Evolutionary conservation across 257 asterid genomes (phyloP).

Genomic region (Rauvolfia tetraphylla): DNA sequence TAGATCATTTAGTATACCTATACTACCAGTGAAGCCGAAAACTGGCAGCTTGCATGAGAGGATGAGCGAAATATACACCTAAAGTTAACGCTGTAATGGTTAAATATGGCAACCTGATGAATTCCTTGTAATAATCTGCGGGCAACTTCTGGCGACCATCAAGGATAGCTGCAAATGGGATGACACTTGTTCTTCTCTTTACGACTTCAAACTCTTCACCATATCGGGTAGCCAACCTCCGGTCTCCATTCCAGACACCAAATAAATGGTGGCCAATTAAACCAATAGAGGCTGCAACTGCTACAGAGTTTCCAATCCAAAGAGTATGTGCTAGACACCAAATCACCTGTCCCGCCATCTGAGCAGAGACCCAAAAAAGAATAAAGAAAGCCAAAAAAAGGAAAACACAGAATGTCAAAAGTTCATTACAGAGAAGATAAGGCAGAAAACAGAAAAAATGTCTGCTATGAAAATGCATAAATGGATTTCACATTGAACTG

Average conservation of each 20-base stretch:
- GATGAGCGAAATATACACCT: slow-evolving; percentile 86
- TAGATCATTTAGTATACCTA: background rate
- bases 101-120: slow-evolving; percentile 73
- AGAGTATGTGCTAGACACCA: slow-evolving; percentile 96
- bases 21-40: slow-evolving; percentile 80
- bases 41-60: slow-evolving; percentile 89
- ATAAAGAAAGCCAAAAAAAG: too few relatives aligned
- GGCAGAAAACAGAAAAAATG: background rate
- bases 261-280: slow-evolving; percentile 89
- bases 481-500: background rate
- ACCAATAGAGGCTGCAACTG: slow-evolving; percentile 83
- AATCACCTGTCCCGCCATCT: slow-evolving; percentile 95
- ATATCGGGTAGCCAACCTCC: slow-evolving; percentile 67
- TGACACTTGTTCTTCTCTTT: slow-evolving; percentile 72
- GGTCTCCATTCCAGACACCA: slow-evolving; percentile 96
- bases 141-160: slow-evolving; percentile 98
- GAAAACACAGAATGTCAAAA: too few relatives aligned
- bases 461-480: background rate
- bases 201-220: slow-evolving; percentile 83
- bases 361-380: too few relatives aligned
- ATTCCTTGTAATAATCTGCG: slow-evolving; percentile 66
- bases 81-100: slow-evolving; percentile 65
- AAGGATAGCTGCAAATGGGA: slow-evolving; percentile 85
- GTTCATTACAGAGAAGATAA: background rate
- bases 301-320: slow-evolving; percentile 95